Evolutionary conservation across 257 asterid genomes (phyloP).

Genomic region (Nicotiana undulata): DNA sequence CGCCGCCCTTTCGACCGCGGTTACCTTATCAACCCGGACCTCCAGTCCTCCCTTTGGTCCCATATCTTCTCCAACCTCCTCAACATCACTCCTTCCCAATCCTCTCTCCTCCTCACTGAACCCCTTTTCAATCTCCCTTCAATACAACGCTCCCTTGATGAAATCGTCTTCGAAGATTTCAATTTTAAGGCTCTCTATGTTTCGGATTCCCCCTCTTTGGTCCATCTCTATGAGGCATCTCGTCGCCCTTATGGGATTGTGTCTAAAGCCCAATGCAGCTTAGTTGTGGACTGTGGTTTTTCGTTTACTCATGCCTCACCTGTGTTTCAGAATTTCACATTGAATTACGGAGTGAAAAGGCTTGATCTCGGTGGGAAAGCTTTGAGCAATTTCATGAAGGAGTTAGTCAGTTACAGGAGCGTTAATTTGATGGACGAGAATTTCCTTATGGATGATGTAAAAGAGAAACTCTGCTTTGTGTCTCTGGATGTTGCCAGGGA

Average conservation of each 20-base stretch:
- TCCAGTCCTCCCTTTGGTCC: constrained; percentile 76
- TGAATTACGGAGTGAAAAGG: constrained; percentile 79
- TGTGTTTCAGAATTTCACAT: constrained; percentile 80
- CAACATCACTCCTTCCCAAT: constrained; percentile 48
- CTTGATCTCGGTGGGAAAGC: constrained; percentile 95
- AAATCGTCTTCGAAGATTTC: constrained; percentile 79
- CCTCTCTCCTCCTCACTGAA: constrained; percentile 74
- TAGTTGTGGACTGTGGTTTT: constrained; percentile 91
- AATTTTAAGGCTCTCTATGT: constrained; percentile 62
- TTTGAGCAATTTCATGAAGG: constrained; percentile 81
- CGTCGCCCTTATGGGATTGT: constrained; percentile 65
- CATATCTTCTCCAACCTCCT: constrained; percentile 71
- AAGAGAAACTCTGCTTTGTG: constrained; percentile 91
- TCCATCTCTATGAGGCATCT: constrained; percentile 84
- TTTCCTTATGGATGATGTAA: constrained; percentile 86
- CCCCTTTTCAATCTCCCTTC: constrained; percentile 90
- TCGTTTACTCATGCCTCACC: constrained; percentile 90
- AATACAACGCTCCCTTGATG: constrained; percentile 64
- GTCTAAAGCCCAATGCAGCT: constrained; percentile 76
- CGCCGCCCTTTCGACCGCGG: constrained; percentile 98
- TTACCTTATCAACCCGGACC: constrained; percentile 79
- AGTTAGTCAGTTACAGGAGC: constrained; percentile 84
- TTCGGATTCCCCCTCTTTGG: constrained; percentile 76
- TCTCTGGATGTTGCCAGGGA: constrained; percentile 78
- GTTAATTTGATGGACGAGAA: constrained; percentile 97